Percentiles rank a stretch among this genome's conserved stretches.
phyloP scores from a whole-genome alignment of 495 filamentous ascomycete species.

The Astrothelium macrocarpum region DNA sequence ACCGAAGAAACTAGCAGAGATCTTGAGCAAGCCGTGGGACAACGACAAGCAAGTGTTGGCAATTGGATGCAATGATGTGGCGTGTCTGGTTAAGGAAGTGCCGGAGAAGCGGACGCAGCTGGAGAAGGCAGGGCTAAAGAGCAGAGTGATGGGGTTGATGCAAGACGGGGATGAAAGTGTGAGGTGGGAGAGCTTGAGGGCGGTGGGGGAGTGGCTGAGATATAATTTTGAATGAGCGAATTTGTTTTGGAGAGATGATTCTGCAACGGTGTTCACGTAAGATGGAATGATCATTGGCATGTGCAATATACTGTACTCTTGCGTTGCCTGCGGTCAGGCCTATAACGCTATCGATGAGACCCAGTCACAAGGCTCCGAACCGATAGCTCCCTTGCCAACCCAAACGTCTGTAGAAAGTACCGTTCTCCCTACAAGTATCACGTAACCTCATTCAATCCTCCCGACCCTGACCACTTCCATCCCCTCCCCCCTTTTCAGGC shows the following conservation, averaged over 20 bases:
- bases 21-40: constrained; percentile 75
- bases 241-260: neutral
- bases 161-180: constrained; percentile 78
- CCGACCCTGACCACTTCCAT: no score
- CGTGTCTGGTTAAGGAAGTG: constrained; percentile 77
- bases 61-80: constrained; percentile 92
- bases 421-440: no score
- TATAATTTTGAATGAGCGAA: constrained; percentile 45
- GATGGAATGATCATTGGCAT: neutral
- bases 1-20: constrained; percentile 75
- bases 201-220: constrained; percentile 86
- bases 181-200: constrained; percentile 88
- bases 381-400: no score
- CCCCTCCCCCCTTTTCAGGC: constrained; percentile 24
- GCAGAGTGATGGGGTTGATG: constrained; percentile 93
- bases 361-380: neutral
- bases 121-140: constrained; percentile 86
- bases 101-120: constrained; percentile 74
- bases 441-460: no score
- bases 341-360: neutral
- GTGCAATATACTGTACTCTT: neutral
- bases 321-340: neutral
- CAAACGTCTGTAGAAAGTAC: no score
- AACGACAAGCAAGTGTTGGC: constrained; percentile 92
- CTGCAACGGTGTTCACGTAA: neutral